phyloP scores from a whole-genome alignment of 768 basidiomycete genomes.

The Tricholoma sp. region DNA sequence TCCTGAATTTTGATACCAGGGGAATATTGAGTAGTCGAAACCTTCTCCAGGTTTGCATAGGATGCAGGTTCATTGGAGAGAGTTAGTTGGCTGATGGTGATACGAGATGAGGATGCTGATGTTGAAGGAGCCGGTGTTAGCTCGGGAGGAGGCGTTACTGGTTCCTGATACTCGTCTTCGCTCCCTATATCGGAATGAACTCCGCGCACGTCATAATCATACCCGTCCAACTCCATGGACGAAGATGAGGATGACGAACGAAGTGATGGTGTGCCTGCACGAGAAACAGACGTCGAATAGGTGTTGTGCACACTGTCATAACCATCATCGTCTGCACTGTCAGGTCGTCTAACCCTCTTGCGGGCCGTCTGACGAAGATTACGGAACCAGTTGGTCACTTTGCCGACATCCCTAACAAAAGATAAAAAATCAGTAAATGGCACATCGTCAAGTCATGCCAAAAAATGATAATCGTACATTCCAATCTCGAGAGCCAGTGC shows the following conservation, averaged over 20 bases:
- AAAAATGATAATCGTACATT: slow-evolving; percentile 51
- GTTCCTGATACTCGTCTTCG: slow-evolving; percentile 71
- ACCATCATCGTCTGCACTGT: slow-evolving; percentile 43
- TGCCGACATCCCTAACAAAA: slow-evolving; percentile 64
- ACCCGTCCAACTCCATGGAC: slow-evolving; percentile 47
- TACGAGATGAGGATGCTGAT: slow-evolving; percentile 24
- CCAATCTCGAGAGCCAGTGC: slow-evolving; percentile 71
- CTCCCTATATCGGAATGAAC: slow-evolving; percentile 51
- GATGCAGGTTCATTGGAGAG: slow-evolving; percentile 35
- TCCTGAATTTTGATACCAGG: slow-evolving; percentile 65
- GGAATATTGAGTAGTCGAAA: slow-evolving; percentile 34
- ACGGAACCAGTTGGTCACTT: slow-evolving; percentile 87
- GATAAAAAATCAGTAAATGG: slow-evolving; percentile 14
- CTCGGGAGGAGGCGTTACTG: slow-evolving; percentile 66
- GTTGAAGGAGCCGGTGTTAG: slow-evolving; percentile 32
- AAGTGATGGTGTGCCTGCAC: slow-evolving; percentile 46
- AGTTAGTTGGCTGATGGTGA: slow-evolving; percentile 26
- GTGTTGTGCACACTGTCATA: slow-evolving; percentile 33
- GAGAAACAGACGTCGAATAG: slow-evolving; percentile 43
- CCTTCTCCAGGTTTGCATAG: slow-evolving; percentile 48
- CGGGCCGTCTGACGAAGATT: slow-evolving; percentile 79
- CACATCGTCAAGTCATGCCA: slow-evolving; percentile 8
- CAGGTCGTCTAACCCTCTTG: slow-evolving; percentile 54
- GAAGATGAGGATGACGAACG: slow-evolving; percentile 48
- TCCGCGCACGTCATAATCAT: slow-evolving; percentile 38